phyloP scores from a whole-genome alignment of 805 yeast species.

The Metschnikowia gruessii region DNA sequence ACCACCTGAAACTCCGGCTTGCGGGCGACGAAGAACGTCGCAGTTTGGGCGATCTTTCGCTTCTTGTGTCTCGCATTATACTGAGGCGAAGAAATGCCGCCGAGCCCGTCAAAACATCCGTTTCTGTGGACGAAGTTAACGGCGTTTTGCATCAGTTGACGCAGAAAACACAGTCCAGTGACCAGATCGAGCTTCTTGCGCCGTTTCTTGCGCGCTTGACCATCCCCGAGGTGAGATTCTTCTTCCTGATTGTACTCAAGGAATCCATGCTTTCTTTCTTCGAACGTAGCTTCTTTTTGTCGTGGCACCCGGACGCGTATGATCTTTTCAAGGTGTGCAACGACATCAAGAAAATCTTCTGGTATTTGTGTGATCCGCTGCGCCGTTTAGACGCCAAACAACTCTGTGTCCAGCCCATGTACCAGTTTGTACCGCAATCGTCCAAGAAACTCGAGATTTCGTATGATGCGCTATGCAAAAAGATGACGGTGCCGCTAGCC shows the following conservation, averaged over 20 bases:
- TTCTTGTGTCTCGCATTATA: slow-evolving; percentile 49
- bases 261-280: slow-evolving; percentile 56
- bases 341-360: slow-evolving; percentile 57
- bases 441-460: slow-evolving; percentile 54
- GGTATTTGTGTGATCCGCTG: slow-evolving; percentile 49
- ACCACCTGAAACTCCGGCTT: slow-evolving; percentile 30
- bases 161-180: slow-evolving; percentile 25
- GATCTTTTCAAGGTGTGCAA: slow-evolving; percentile 63
- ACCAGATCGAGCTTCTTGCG: slow-evolving; percentile 44
- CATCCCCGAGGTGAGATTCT: slow-evolving; percentile 62
- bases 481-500: slow-evolving; percentile 35
- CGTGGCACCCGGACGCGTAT: slow-evolving; percentile 81
- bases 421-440: slow-evolving; percentile 74
- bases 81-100: slow-evolving; percentile 53
- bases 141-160: slow-evolving; percentile 28
- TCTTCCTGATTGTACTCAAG: slow-evolving; percentile 64
- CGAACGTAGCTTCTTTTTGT: slow-evolving; percentile 53
- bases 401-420: slow-evolving; percentile 42
- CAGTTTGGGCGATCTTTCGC: slow-evolving; percentile 37
- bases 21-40: slow-evolving; percentile 44
- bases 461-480: slow-evolving; percentile 49
- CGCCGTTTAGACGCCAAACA: slow-evolving; percentile 41
- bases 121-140: slow-evolving; percentile 33
- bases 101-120: slow-evolving; percentile 22
- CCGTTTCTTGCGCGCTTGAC: slow-evolving; percentile 54